Percentiles rank a stretch among this genome's conserved stretches.
These are phyloP conservation scores for Penicillium lividum DNA, from an alignment of 495 filamentous ascomycete genomes.

Conservation along the genomic window DNA sequence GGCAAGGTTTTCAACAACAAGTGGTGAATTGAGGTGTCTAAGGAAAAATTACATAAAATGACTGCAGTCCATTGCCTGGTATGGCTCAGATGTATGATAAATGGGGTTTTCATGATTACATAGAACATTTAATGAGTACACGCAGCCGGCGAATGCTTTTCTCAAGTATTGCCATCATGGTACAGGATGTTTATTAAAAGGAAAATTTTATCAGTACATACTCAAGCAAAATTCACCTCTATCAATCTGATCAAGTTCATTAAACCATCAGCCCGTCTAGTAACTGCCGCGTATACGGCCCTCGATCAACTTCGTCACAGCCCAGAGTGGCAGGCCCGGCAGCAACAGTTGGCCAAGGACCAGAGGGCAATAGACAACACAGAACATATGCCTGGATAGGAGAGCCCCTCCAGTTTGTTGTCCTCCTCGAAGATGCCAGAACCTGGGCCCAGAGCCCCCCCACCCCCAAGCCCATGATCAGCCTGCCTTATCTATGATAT, in stretches of 20 bases:
- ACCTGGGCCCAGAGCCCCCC: background rate
- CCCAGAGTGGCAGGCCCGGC: too few species aligned
- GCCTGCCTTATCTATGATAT: background rate
- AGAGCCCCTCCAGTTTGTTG: background rate
- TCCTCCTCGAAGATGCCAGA: background rate
- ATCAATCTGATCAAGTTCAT: too few species aligned
- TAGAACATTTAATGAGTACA: background rate
- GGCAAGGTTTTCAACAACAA: conserved; percentile 50
- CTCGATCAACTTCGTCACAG: too few species aligned
- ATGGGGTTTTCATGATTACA: background rate
- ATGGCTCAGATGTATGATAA: background rate
- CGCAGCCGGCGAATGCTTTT: background rate
- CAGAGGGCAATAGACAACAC: background rate
- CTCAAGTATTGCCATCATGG: background rate
- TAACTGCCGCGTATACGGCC: background rate
- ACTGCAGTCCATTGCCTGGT: background rate
- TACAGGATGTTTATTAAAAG: background rate
- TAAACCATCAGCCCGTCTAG: too few species aligned
- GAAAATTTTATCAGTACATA: background rate
- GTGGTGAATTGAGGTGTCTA: conserved; percentile 25
- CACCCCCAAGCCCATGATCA: too few species aligned
- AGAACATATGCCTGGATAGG: background rate
- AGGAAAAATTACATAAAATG: too few species aligned
- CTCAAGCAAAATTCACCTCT: too few species aligned
- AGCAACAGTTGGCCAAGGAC: too few species aligned